Evolutionary conservation across 345 rosid genomes (phyloP).

Genomic region (Heritiera fomes): DNA sequence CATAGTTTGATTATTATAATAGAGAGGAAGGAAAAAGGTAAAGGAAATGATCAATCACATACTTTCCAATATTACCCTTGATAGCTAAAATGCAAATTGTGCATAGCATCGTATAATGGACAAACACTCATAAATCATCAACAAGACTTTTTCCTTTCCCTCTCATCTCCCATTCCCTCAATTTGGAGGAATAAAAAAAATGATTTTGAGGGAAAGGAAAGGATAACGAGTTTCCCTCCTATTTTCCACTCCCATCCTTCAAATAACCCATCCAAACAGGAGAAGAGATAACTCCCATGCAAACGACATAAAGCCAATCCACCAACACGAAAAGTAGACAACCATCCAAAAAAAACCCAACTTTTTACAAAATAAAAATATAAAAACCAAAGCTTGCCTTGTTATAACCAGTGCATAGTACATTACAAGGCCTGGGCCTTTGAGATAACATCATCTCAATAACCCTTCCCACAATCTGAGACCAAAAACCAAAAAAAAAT

Average conservation of each 20-base stretch:
- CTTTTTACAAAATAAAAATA: too few species aligned
- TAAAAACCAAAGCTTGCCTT: slow-evolving; percentile 38
- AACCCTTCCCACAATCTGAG: slow-evolving; percentile 53
- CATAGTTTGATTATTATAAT: background rate
- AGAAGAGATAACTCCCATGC: background rate
- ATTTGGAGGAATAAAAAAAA: background rate
- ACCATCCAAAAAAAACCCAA: background rate
- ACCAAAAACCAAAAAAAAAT: background rate
- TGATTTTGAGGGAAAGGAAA: background rate
- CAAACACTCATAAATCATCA: background rate
- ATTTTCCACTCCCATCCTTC: background rate
- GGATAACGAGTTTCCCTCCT: background rate
- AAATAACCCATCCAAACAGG: background rate
- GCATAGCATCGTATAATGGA: background rate
- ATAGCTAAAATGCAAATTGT: background rate
- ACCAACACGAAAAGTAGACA: background rate
- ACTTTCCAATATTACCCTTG: too few species aligned
- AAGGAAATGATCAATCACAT: too few species aligned
- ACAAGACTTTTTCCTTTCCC: background rate
- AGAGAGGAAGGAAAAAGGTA: background rate
- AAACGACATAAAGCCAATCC: background rate
- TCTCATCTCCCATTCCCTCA: background rate
- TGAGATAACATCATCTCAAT: slow-evolving; percentile 46
- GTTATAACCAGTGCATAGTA: slow-evolving; percentile 52
- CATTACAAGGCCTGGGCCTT: slow-evolving; percentile 34